Evolutionary conservation across 192 early-diverging fungal species (phyloP).

Genomic region (Coemansia guatemalensis): DNA sequence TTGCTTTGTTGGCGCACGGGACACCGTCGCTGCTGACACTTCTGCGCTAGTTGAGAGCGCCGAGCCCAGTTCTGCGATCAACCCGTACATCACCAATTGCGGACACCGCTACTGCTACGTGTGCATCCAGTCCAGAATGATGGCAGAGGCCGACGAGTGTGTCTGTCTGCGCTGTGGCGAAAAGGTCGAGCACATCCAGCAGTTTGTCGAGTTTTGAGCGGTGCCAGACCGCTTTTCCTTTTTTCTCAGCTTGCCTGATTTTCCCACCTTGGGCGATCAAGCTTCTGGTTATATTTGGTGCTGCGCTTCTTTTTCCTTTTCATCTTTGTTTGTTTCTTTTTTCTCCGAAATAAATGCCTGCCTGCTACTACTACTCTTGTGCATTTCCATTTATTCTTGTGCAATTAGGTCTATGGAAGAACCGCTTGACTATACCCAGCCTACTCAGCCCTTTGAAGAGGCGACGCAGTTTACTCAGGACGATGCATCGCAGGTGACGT

Average conservation of each 20-base stretch:
- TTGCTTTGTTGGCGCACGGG: constrained; percentile 48
- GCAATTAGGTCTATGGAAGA: constrained; percentile 42
- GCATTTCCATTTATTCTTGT: neutral
- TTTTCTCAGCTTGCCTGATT: neutral
- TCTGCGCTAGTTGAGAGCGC: neutral
- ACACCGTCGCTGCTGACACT: neutral
- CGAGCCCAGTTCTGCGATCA: constrained; percentile 50
- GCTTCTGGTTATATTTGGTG: neutral
- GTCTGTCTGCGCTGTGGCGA: constrained; percentile 77
- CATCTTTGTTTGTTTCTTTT: neutral
- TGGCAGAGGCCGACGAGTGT: constrained; percentile 70
- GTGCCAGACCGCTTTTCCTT: neutral
- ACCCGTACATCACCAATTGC: constrained; percentile 80
- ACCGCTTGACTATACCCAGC: constrained; percentile 52
- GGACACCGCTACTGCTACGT: constrained; percentile 90
- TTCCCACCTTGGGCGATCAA: neutral
- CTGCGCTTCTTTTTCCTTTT: constrained; percentile 4
- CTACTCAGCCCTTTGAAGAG: constrained; percentile 56
- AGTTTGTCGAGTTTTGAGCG: constrained; percentile 11
- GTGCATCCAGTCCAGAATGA: constrained; percentile 77
- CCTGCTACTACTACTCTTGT: neutral
- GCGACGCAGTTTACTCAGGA: constrained; percentile 45
- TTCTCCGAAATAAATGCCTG: neutral
- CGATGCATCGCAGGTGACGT: constrained; percentile 26
- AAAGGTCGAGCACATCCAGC: constrained; percentile 59